Evolutionary conservation across 2,329 filamentous ascomycete species (phyloP), one percentile per base, ranked within the genome.

Genomic region (Davidsoniella australis): DNA sequence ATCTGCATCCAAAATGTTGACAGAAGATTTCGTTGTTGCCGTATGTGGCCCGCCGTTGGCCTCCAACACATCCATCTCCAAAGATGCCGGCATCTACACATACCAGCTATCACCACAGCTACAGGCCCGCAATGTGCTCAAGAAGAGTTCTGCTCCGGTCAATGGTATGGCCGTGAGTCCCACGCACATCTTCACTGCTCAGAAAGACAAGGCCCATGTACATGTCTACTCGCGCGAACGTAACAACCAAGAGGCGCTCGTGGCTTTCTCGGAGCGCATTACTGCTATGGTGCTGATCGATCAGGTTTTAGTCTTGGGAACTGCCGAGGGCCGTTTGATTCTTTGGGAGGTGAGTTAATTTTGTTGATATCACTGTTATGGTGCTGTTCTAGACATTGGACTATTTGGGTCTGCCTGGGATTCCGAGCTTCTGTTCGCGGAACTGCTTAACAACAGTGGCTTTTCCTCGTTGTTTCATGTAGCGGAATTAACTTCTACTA

Each of bases 241-340:
- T 55, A 84, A 84, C 24, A 91, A 84, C 57, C 87, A 95, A 61
- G 89, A 96, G 65, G 83, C 85, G 5, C 75, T 85, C 16, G 78
- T 96, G 17, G 82, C 88, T 0, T 94, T 98, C 58, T 80, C 83
- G 0, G 89, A 96, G 64, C 76, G 80, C 58, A 85, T 98, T 59
- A 80, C 78, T 55, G 87, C 83, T 63, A 67, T 94, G 58, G 73
- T 78, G 18, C 70, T 93, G 49, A 77, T 78, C 20, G 80, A 75
- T 44, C 75, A 85, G 55, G 74, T 93, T 45, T 69, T 94, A 55
- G 68, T 86, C 49, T 63, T 94, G 49, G 91, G 91, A 9, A 94
- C 87, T 0, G 78, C 80, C 50, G 85, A 87, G 57, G 91, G 91
- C 14, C 78, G 88, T 50, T 64, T 96, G 56, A 82, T 94, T 58